Evolutionary conservation across 495 filamentous ascomycete species (phyloP).

Genomic region (Tuber borchii): DNA sequence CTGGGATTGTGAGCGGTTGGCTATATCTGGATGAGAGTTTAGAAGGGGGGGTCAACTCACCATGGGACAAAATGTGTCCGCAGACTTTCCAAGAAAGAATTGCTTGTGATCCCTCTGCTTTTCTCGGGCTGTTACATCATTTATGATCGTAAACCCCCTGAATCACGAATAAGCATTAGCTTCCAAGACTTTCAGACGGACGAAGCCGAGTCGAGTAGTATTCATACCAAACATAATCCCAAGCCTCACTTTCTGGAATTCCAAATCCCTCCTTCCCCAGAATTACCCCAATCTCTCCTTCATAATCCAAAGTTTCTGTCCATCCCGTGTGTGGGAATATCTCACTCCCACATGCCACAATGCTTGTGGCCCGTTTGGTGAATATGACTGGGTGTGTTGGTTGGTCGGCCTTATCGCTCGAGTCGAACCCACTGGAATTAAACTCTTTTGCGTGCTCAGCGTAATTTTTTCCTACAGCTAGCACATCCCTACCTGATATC

Average conservation of each 20-base stretch:
- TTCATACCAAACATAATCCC: conserved; percentile 49
- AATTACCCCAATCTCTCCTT: conserved; percentile 55
- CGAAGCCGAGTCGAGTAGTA: neutral
- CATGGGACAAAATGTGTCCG: conserved; percentile 54
- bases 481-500: conserved; percentile 50
- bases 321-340: conserved; percentile 50
- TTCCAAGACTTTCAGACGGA: neutral
- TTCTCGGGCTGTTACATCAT: conserved; percentile 54
- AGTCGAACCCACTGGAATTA: conserved; percentile 50
- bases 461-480: conserved; percentile 55
- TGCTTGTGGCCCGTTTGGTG: conserved; percentile 52
- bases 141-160: conserved; percentile 53
- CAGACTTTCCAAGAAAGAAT: conserved; percentile 54
- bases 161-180: conserved; percentile 8
- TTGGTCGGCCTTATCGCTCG: conserved; percentile 48
- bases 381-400: conserved; percentile 51
- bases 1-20: conserved; percentile 25
- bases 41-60: conserved; percentile 29
- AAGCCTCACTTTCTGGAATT: conserved; percentile 47
- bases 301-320: conserved; percentile 51
- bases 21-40: neutral
- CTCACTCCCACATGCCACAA: conserved; percentile 48
- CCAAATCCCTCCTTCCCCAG: conserved; percentile 50
- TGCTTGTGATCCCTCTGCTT: conserved; percentile 55
- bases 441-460: conserved; percentile 51